Evolutionary conservation across 495 filamentous ascomycete genomes (phyloP), one percentile per base, ranked within the genome.

Genomic region (Jackrogersella multiformis): DNA sequence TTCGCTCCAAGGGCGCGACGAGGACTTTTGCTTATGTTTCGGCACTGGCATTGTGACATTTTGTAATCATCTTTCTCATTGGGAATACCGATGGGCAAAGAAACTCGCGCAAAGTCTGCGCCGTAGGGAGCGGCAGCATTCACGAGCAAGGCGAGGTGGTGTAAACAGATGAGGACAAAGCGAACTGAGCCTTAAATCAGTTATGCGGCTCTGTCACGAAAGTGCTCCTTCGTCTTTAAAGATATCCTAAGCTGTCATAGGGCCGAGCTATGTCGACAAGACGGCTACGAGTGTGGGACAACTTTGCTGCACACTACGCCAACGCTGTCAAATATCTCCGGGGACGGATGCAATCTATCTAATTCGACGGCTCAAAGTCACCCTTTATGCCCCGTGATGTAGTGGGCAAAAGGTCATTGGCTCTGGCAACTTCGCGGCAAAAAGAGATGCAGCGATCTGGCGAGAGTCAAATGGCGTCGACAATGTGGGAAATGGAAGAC

Each of bases 21-120:
- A 66, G 35, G 56, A 45, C 45, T 69, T 75, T 60, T 56, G 65
- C 66, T 69, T 67, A 69, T 71, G 64, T 30, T 70, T 73, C 57
- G 60, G 57, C 46, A 61, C 69, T 60, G 73, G 73, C 73, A 75
- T 75, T 69, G 73, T 75, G 70, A 69, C 73, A 74, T 74, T 46
- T 73, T 74, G 72, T 49, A 66, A 41, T 52, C 64, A 52, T 53
- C 21, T 34, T 53, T 70, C 45, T 70, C 61, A 70, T 65, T 38
- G 35, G 66, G 48, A 44, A 48, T 24, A 26, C 39, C 49, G 26
- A 35, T 30, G 13, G 21, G 51, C 30, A 58, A 68, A 42, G 41
- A 35, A 46, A 59, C 42, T 57, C 63, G 55, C 52, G 68, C 68
- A 60, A 38, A 52, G 38, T 61, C 51, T 48, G 34, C 28, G 44